These are phyloP conservation scores for Tricholomella constricta DNA, from an alignment of 768 basidiomycete genomes.

Conservation along the genomic window DNA sequence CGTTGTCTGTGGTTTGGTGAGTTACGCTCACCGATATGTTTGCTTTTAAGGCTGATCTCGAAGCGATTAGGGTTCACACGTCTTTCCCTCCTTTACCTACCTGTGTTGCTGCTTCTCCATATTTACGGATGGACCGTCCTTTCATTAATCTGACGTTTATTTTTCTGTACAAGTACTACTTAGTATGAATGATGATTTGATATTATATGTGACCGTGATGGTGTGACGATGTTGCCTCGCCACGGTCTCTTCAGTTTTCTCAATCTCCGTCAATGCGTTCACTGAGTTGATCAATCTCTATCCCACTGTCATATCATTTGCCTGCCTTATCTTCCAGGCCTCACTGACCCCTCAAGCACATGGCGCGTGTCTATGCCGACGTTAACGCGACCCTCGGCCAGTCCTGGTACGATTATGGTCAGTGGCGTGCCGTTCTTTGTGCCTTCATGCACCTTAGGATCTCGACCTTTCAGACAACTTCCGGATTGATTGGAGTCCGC, in stretches of 20 bases:
- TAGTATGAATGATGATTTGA: background rate
- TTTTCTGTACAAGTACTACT: background rate
- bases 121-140: constrained; percentile 2
- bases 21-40: background rate
- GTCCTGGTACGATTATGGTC: constrained; percentile 68
- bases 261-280: constrained; percentile 17
- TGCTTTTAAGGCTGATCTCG: background rate
- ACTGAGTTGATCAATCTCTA: constrained; percentile 16
- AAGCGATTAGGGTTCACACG: background rate
- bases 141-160: constrained; percentile 3
- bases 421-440: constrained; percentile 16
- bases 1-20: constrained; percentile 4
- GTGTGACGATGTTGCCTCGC: constrained; percentile 15
- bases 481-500: constrained; percentile 62
- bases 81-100: background rate
- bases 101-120: background rate
- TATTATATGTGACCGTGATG: constrained; percentile 10
- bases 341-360: constrained; percentile 20
- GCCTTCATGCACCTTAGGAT: background rate
- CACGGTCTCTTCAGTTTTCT: constrained; percentile 14
- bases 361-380: constrained; percentile 56
- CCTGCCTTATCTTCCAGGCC: constrained; percentile 6
- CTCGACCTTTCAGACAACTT: constrained; percentile 48
- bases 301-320: constrained; percentile 8
- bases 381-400: constrained; percentile 59